Evolutionary conservation across 2,329 filamentous ascomycete genomes (phyloP).

Genomic region (Aspergillus alliaceus): DNA sequence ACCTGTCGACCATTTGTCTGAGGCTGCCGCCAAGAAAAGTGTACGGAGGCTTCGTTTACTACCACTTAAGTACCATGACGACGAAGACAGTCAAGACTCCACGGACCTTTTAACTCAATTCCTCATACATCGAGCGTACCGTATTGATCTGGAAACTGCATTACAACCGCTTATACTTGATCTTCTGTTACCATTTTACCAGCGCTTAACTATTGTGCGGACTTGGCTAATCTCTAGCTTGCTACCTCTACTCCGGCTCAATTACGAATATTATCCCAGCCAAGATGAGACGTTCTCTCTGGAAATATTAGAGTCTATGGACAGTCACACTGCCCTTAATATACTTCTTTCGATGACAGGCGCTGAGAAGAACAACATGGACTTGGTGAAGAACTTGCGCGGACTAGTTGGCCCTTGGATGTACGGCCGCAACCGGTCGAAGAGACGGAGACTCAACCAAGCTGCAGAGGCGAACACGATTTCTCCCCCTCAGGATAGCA

Average conservation of each 20-base stretch:
- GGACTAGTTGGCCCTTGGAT: constrained; percentile 64
- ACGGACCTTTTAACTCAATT: constrained; percentile 56
- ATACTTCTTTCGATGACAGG: constrained; percentile 50
- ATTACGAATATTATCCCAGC: constrained; percentile 64
- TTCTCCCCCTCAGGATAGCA: constrained; percentile 21
- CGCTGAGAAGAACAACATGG: constrained; percentile 33
- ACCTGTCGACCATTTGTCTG: constrained; percentile 50
- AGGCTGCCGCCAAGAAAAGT: constrained; percentile 51
- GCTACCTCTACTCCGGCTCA: constrained; percentile 58
- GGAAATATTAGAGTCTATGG: constrained; percentile 53
- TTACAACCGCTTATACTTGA: constrained; percentile 56
- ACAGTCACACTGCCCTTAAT: constrained; percentile 53
- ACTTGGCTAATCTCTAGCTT: constrained; percentile 62
- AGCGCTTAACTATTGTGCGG: constrained; percentile 52
- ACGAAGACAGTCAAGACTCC: constrained; percentile 43
- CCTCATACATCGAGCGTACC: constrained; percentile 59
- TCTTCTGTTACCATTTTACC: constrained; percentile 59
- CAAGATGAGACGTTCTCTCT: constrained; percentile 47
- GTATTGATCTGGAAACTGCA: constrained; percentile 60
- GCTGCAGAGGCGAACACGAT: constrained; percentile 27
- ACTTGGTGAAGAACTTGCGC: constrained; percentile 55
- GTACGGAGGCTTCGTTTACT: constrained; percentile 54
- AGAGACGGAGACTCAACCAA: constrained; percentile 52
- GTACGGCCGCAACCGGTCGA: constrained; percentile 56
- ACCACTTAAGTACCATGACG: constrained; percentile 48